Evolutionary conservation across 768 basidiomycete species (phyloP).

Genomic region (Trametes maxima): DNA sequence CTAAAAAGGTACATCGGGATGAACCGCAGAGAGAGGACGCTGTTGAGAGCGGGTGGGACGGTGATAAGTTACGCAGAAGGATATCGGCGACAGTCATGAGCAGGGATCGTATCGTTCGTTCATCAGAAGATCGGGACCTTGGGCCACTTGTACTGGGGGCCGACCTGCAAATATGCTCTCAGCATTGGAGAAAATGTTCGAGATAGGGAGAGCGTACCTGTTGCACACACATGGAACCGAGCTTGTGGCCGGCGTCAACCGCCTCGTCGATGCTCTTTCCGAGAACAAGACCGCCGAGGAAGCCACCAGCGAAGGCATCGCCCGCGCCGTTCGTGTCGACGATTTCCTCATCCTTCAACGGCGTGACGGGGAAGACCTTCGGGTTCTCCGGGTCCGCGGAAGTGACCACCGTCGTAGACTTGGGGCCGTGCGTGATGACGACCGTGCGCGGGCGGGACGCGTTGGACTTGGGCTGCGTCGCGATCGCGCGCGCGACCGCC

Average conservation of each 20-base stretch:
- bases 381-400: constrained; percentile 55
- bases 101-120: not conserved
- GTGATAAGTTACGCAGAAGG: constrained; percentile 16
- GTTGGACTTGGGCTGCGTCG: constrained; percentile 76
- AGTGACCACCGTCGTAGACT: constrained; percentile 76
- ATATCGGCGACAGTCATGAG: not conserved
- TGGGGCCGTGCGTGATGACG: constrained; percentile 88
- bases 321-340: constrained; percentile 99
- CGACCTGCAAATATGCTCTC: constrained; percentile 42
- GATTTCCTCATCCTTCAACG: constrained; percentile 63
- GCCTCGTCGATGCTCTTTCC: constrained; percentile 79
- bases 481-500: constrained; percentile 74
- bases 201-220: constrained; percentile 48
- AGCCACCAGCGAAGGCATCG: constrained; percentile 96
- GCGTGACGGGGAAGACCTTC: constrained; percentile 59
- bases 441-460: constrained; percentile 75
- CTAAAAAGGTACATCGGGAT: constrained; percentile 15
- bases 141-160: constrained; percentile 59
- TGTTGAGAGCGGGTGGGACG: constrained; percentile 26
- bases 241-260: constrained; percentile 83
- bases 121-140: constrained; percentile 49
- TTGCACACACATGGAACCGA: constrained; percentile 85
- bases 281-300: constrained; percentile 80
- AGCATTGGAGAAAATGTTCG: not conserved
- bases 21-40: constrained; percentile 16